Percentiles rank a stretch among this genome's conserved stretches.
Conservation (phyloP, 805 yeast genomes). For the Debaryomyces prosopidis region DNA sequence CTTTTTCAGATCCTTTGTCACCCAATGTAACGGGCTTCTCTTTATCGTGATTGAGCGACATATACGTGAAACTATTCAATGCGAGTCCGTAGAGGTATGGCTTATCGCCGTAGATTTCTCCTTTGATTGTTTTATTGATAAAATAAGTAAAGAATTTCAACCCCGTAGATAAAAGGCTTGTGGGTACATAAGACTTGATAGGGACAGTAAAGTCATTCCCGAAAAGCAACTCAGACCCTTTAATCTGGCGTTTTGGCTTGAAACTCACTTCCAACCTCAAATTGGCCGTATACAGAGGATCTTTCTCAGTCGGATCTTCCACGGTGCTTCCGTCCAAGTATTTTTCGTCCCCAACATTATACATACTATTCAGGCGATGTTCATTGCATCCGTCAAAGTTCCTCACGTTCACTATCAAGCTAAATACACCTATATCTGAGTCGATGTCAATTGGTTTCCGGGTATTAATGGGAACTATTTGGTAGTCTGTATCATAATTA, state of each 20-base stretch:
- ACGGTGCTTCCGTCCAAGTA: conserved; percentile 22
- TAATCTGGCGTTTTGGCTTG: conserved; percentile 42
- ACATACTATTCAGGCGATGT: conserved; percentile 35
- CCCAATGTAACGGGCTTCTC: conserved; percentile 1
- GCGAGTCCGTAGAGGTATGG: conserved; percentile 68
- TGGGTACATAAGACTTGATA: conserved; percentile 57
- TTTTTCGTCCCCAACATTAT: conserved; percentile 27
- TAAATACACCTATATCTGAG: conserved; percentile 39
- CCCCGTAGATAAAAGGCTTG: conserved; percentile 47
- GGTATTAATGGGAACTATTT: conserved; percentile 46
- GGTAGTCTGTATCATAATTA: conserved; percentile 21
- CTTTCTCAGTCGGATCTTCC: conserved; percentile 1
- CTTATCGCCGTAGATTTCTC: conserved; percentile 58
- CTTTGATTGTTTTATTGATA: conserved; percentile 65
- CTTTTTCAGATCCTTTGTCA: conserved; percentile 8
- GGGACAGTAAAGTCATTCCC: conserved; percentile 71
- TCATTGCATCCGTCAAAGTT: conserved; percentile 46
- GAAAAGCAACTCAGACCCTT: conserved; percentile 57
- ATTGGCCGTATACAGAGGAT: conserved; percentile 20
- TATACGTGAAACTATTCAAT: conserved; percentile 53
- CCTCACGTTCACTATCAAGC: conserved; percentile 43
- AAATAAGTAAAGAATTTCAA: conserved; percentile 55
- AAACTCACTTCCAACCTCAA: conserved; percentile 37
- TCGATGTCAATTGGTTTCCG: conserved; percentile 34
- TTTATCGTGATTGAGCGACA: conserved; percentile 29